Conservation (phyloP, 2,329 filamentous ascomycete species). For the Cucurbitaria berberidis region DNA sequence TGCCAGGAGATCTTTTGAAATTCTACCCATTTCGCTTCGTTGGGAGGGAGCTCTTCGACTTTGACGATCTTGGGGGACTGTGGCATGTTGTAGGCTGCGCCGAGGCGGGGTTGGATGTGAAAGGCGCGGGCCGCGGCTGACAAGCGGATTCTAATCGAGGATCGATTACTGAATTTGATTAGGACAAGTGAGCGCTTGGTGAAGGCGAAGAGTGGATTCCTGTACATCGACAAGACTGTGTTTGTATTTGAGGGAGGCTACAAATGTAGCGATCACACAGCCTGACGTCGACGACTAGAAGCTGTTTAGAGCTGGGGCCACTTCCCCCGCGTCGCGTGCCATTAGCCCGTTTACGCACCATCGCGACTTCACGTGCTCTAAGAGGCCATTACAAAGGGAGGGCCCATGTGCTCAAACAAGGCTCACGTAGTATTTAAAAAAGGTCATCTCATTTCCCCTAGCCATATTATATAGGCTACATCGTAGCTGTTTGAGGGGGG, state of each 20-base stretch:
- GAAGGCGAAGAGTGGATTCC: background rate
- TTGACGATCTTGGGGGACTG: constrained; percentile 37
- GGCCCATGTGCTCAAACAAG: background rate
- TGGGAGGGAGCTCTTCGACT: constrained; percentile 56
- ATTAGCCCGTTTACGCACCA: constrained; percentile 6
- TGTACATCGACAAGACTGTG: constrained; percentile 9
- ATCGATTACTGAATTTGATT: background rate
- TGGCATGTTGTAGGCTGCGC: constrained; percentile 43
- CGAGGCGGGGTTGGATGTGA: constrained; percentile 11
- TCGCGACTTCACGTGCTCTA: constrained; percentile 12
- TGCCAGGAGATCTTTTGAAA: constrained; percentile 61
- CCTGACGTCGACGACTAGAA: constrained; percentile 18
- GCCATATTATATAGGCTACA: background rate
- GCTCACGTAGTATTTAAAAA: background rate
- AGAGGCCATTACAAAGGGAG: background rate
- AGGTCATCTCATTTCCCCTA: background rate
- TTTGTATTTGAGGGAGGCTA: background rate
- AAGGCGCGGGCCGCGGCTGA: constrained; percentile 12
- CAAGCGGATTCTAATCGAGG: background rate
- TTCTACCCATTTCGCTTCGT: constrained; percentile 64
- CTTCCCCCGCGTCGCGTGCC: constrained; percentile 16
- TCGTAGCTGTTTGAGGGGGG: background rate
- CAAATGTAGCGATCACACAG: no score
- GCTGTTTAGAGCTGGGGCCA: constrained; percentile 1
- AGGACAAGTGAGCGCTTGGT: background rate